Base-by-base conservation (phyloP, 345 rosid genomes). In the Rhizophora mangle region DNA sequence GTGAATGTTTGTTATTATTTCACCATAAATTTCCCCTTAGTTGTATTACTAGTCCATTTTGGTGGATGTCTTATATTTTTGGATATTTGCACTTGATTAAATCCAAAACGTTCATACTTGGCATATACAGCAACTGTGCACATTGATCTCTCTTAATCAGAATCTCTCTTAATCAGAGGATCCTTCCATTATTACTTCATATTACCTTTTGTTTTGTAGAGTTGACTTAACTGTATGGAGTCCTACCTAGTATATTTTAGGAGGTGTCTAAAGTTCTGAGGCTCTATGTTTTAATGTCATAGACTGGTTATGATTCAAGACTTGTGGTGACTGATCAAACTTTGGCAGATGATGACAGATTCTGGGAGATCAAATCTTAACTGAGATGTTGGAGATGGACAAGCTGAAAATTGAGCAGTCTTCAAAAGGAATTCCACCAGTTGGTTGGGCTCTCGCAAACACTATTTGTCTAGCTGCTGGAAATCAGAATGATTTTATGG, bases 321-420 rank as follows among this genome's bases (percentile, higher is more conserved):
- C 73, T 78, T 78, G 60, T 72, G 86, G 81, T 80, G 72, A 84
- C 96, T 94, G 82, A 91, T 94, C 85, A 84, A 83, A 83, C 80
- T 80, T 65, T 89, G 96, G 88, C 98, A 94, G 98, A 86, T 87
- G 89, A 86, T 90, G 84, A 72, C 96, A 94, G 98, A 86, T 78
- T 69, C 85, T 69, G 79, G 78, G 80, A 76, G 95, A 84, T 64
- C 70, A 79, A 80, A 69, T 86, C 60, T 64, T 87, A 74, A 74
- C 59, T 10, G 82, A 84, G 78, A 85, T 82, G 79, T 78, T 83
- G 34, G 75, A 76, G 73, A 37, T 86, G 84, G 87, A 86, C 62
- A 79, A 72, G 43, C 74, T 65, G 59, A 83, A 70, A 74, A 78
- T 64, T 66, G 76, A 74, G 67, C 73, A 72, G 60, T 77, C 78